Base-by-base conservation (phyloP, 139 green algal genomes). In the Picochlorum sp. region DNA sequence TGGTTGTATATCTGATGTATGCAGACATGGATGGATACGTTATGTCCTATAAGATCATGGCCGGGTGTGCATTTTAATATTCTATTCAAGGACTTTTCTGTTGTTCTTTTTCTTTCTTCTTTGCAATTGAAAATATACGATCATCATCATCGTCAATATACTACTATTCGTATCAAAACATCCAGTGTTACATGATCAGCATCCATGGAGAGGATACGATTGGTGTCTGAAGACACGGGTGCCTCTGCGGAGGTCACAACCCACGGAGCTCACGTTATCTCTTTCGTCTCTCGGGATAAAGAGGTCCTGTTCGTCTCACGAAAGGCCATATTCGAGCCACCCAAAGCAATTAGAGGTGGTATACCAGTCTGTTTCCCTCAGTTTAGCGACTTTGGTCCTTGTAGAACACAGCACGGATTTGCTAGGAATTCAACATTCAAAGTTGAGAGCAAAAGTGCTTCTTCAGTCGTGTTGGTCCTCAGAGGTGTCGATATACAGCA, bases 291-390 rank as follows among this genome's bases (percentile, higher is more conserved):
- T 9, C 9, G 47, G n/a, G 6, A 26, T 3, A 14, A 54, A 13
- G 47, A 54, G 16, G n/a, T 54, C n/a, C 16, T 54, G n/a, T 54
- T 54, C n/a, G 16, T 54, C 5, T 54, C 47, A 54, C 81, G 86
- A 41, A 64, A 90, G 44, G 87, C 89, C 0, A 63, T 94, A 5
- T 95, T 90, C 67, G 73, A 82, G 47, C 83, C 89, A 21, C 89
- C 89, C 7, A 95, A 92, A 65, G 89, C 89, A 5, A 95, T 95
- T 65, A 56, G 87, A 32, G 89, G 89, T 21, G 89, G 89, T 3
- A 69, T 92, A 14, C 89, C 89, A 1, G 66, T 96, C 8, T 96
- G 89, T 81, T 96, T 87, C 34, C 89, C 82, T 2, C 89, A 96
- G 66, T 95, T 96, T 74, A 75, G 76, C 58, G 79, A 87, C 56